Evolutionary conservation across 306 rosid genomes (phyloP).

Genomic region (Psophocarpus tetragonolobus): DNA sequence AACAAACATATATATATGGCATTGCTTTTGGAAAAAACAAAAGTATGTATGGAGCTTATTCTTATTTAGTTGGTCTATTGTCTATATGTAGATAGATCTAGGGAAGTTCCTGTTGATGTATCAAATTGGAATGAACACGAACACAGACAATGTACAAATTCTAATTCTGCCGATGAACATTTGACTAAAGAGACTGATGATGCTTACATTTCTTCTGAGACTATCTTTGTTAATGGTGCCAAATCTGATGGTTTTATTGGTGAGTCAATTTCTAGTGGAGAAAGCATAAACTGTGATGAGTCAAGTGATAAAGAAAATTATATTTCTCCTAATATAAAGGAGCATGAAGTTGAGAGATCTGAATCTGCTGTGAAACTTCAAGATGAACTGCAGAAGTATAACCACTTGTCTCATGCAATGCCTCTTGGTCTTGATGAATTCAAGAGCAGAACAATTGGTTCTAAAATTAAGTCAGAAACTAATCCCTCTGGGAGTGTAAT

Average conservation of each 20-base stretch:
- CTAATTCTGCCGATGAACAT: constrained; percentile 31
- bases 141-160: constrained; percentile 28
- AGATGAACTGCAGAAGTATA: constrained; percentile 48
- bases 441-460: constrained; percentile 64
- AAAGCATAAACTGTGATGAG: constrained; percentile 15
- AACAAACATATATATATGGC: neutral
- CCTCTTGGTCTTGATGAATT: constrained; percentile 91
- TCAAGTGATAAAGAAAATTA: constrained; percentile 33
- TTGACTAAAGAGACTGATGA: constrained; percentile 29
- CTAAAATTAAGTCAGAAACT: constrained; percentile 52
- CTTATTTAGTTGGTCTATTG: constrained; percentile 16
- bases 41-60: constrained; percentile 21
- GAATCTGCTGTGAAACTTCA: constrained; percentile 47
- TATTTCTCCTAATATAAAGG: constrained; percentile 33
- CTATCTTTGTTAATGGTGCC: constrained; percentile 31
- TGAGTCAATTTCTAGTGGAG: constrained; percentile 40
- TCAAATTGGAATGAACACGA: constrained; percentile 56
- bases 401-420: constrained; percentile 52
- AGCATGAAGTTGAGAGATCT: constrained; percentile 45
- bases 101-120: constrained; percentile 36
- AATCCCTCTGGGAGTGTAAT: constrained; percentile 56
- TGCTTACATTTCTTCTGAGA: constrained; percentile 29
- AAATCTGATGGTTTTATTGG: constrained; percentile 29
- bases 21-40: neutral
- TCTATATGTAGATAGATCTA: constrained; percentile 48